Percentiles rank a stretch among this genome's conserved stretches.
Evolutionary conservation across 148 eudicot genomes (phyloP).

Genomic region (Persicaria maculosa): DNA sequence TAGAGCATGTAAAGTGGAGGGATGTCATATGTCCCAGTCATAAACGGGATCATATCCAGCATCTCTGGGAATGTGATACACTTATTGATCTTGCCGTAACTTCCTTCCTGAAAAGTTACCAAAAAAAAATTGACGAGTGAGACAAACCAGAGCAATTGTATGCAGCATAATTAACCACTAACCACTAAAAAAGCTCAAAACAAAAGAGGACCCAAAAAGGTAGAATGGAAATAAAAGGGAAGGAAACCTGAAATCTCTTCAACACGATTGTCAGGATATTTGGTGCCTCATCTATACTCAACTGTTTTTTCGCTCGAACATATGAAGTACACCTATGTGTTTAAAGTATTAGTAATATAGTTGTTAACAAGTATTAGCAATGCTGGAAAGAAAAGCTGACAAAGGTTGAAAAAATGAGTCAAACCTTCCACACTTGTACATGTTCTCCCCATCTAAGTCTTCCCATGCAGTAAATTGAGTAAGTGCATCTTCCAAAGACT

Average conservation of each 20-base stretch:
- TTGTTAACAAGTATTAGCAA: background rate
- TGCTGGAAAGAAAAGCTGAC: background rate
- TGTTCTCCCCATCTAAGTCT: conserved; percentile 95
- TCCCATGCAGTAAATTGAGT: conserved; percentile 86
- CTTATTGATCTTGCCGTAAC: conserved; percentile 85
- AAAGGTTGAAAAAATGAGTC: conserved; percentile 15
- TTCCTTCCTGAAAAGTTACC: conserved; percentile 59
- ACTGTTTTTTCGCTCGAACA: conserved; percentile 82
- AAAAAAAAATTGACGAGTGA: background rate
- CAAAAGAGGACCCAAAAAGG: background rate
- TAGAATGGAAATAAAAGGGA: background rate
- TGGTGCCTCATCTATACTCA: conserved; percentile 88
- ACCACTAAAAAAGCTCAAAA: background rate
- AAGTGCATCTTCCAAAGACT: conserved; percentile 84
- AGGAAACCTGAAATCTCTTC: conserved; percentile 89
- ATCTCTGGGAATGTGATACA: conserved; percentile 84
- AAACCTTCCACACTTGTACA: conserved; percentile 95
- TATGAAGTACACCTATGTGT: conserved; percentile 63
- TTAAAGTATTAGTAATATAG: background rate
- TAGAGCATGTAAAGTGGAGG: conserved; percentile 92
- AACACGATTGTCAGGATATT: conserved; percentile 87
- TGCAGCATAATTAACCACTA: background rate
- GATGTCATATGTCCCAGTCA: conserved; percentile 74
- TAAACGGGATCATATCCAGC: conserved; percentile 88
- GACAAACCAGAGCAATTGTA: background rate